A percentile compares a stretch with the other conserved stretches of the same genome.
These are phyloP conservation scores for Eugenia klotzschiana DNA, from an alignment of 441 rosid genomes.

Conservation along the genomic window DNA sequence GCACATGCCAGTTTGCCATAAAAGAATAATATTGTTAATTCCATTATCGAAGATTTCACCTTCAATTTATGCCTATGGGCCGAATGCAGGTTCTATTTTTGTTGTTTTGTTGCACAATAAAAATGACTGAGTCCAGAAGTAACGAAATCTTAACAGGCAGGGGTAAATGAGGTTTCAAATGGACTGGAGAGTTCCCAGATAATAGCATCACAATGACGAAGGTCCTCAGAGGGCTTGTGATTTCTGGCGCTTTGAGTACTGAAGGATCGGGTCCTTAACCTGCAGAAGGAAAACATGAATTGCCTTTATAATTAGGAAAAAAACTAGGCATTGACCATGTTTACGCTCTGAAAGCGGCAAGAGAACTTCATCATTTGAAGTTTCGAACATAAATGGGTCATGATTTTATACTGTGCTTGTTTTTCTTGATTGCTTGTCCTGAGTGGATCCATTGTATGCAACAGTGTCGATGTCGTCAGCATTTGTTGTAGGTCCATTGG, in stretches of 20 bases:
- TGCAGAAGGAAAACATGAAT: slow-evolving; percentile 7
- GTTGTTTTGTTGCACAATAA: background rate
- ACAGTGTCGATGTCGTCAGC: slow-evolving; percentile 26
- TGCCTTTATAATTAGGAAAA: background rate
- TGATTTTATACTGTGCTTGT: slow-evolving; percentile 59
- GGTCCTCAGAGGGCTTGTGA: slow-evolving; percentile 19
- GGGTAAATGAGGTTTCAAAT: background rate
- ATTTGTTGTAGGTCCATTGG: slow-evolving; percentile 17
- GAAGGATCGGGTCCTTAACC: slow-evolving; percentile 90
- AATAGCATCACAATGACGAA: background rate
- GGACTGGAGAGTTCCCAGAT: background rate
- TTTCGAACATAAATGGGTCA: background rate
- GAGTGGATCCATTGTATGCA: slow-evolving; percentile 40
- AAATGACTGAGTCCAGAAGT: background rate
- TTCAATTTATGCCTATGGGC: background rate
- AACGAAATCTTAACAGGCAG: background rate
- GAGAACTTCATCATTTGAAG: background rate
- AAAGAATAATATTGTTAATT: background rate
- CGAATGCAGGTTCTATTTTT: background rate
- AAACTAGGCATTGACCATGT: background rate
- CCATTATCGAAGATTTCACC: background rate
- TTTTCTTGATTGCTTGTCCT: slow-evolving; percentile 54
- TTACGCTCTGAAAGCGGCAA: background rate
- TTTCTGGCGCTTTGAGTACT: slow-evolving; percentile 62
- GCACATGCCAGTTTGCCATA: background rate